Evolutionary conservation across 176 grass and related monocot species (phyloP).

Genomic region (Aegilops tauschii): DNA sequence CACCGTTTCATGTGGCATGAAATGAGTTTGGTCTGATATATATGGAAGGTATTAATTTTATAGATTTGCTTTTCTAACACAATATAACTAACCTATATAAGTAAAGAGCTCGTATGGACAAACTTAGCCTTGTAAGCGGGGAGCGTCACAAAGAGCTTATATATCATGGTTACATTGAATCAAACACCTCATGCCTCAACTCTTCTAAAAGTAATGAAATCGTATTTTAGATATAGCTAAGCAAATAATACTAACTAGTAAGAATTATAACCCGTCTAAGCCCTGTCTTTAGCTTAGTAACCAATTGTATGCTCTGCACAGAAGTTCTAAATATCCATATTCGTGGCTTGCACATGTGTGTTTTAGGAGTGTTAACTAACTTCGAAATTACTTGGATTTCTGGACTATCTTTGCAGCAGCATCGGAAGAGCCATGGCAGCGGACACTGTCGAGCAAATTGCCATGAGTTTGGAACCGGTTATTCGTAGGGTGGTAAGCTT

Average conservation of each 20-base stretch:
- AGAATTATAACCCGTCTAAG: too few species aligned
- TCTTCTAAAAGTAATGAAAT: too few species aligned
- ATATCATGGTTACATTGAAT: too few species aligned
- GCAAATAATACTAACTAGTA: too few species aligned
- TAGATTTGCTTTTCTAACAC: not conserved
- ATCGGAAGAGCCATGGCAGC: constrained; percentile 9
- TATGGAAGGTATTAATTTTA: not conserved
- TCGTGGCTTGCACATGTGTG: not conserved
- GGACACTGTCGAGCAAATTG: constrained; percentile 32
- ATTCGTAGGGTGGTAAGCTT: constrained; percentile 37
- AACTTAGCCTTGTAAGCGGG: too few species aligned
- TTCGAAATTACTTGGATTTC: not conserved
- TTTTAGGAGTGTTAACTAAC: not conserved
- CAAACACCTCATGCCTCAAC: too few species aligned
- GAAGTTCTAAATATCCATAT: not conserved
- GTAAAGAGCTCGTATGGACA: not conserved
- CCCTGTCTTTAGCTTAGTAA: not conserved
- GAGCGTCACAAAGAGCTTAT: too few species aligned
- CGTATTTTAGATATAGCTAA: too few species aligned
- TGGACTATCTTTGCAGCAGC: constrained; percentile 8
- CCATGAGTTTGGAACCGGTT: constrained; percentile 27
- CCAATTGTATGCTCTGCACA: not conserved
- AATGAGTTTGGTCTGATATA: not conserved
- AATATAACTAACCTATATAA: not conserved
- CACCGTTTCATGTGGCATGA: not conserved